These are phyloP conservation scores for Umbelopsis sp. DNA, from an alignment of 192 early-diverging fungal genomes.

Conservation along the genomic window DNA sequence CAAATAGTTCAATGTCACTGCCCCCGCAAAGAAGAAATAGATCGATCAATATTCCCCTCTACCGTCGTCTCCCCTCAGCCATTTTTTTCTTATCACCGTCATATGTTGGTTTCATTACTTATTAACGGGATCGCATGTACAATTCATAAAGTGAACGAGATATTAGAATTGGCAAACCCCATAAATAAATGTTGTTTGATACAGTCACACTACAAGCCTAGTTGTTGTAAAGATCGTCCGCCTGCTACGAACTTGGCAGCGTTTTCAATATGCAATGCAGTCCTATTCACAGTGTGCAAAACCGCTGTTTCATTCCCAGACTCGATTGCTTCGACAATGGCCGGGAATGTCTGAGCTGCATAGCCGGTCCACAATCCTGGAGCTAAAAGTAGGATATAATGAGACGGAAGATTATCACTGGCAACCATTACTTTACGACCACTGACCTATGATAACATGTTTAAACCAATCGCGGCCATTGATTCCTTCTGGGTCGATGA, in stretches of 20 bases:
- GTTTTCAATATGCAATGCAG: conserved; percentile 16
- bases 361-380: conserved; percentile 58
- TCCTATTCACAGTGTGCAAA: conserved; percentile 19
- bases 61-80: neutral
- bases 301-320: neutral
- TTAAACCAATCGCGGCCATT: conserved; percentile 61
- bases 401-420: neutral
- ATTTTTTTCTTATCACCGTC: neutral
- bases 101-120: neutral
- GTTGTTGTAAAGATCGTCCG: no score
- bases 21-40: conserved; percentile 42
- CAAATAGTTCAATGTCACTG: conserved; percentile 29
- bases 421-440: neutral
- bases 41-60: conserved; percentile 22
- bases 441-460: conserved; percentile 47
- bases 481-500: conserved; percentile 58
- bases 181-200: conserved; percentile 20
- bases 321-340: conserved; percentile 49
- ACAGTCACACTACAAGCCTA: neutral
- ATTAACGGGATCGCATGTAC: neutral
- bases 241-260: conserved; percentile 18
- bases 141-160: neutral
- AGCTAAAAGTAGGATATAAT: conserved; percentile 6
- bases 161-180: neutral
- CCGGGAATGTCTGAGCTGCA: conserved; percentile 52